phyloP scores from a whole-genome alignment of 2,329 filamentous ascomycete genomes.

The Fusarium multiceps region DNA sequence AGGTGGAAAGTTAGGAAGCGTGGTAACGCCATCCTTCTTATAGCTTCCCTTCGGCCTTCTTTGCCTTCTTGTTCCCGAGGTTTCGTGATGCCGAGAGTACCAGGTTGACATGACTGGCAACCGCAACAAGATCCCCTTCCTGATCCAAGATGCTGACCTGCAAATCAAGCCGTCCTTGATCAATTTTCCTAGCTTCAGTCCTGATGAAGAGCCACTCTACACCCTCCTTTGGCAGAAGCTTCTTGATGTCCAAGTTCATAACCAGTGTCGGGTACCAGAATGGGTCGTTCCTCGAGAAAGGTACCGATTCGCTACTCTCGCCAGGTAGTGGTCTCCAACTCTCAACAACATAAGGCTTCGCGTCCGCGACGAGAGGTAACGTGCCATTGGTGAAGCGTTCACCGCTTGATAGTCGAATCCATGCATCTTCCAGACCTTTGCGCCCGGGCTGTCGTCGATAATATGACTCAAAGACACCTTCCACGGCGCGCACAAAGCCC shows the following conservation, averaged over 20 bases:
- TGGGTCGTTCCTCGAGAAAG: background rate
- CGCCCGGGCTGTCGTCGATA: background rate
- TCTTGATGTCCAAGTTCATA: background rate
- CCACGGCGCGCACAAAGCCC: background rate
- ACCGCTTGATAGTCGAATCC: background rate
- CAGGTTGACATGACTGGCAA: background rate
- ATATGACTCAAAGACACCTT: background rate
- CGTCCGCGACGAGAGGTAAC: background rate
- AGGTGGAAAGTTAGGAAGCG: no score
- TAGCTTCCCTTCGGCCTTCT: no score
- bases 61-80: background rate
- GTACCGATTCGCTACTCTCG: accelerated
- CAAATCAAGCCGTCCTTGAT: background rate
- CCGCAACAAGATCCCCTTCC: background rate
- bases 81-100: background rate
- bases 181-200: background rate
- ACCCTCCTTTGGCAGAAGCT: background rate
- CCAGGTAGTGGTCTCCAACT: background rate
- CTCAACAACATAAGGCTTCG: background rate
- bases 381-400: background rate
- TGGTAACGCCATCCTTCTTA: no score
- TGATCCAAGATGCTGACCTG: background rate
- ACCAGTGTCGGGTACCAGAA: background rate
- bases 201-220: background rate
- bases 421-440: background rate